Evolutionary conservation across 208 protist species (phyloP), one percentile per base, ranked within the genome.

Genomic region (Leishmania lainsoni): DNA sequence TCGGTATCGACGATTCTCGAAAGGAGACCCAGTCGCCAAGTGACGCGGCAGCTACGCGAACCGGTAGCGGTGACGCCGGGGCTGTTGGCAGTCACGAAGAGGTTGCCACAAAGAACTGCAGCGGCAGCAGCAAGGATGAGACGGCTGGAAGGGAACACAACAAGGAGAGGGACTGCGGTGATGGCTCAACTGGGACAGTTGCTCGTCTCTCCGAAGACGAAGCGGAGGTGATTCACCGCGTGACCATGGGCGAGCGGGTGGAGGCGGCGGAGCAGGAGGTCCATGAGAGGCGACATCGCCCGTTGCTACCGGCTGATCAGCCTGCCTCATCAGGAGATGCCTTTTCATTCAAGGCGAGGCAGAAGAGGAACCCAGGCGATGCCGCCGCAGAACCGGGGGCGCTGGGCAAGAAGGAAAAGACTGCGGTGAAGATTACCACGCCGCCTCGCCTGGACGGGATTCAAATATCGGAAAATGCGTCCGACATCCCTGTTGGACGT

Each of bases 401-500:
- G 32, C 12, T 39, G 12, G 58, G 5, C 8, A 68, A 76, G 49
- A 39, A 29, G n/a, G 42, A 26, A 26, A 59, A 71, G 14, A 9
- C 76, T 48, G 6, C 76, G 26, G n/a, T n/a, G 22, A 61, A 42
- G 20, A 56, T 29, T 4, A 74, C 26, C 5, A 45, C 51, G 1
- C 86, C 86, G 35, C 66, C 78, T 22, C 87, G 85, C 2, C 51
- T 79, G 65, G 86, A 93, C 63, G 87, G 90, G 58, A 83, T 90
- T 68, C 59, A 81, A 12, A 88, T 91, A 10, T 89, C 86, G 8
- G 87, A 89, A 63, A 82, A 89, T 2, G 69, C 86, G 9, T 81
- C 76, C 16, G 84, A 92, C 65, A 96, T 98, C 69, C 92, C 93
- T 12, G 77, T 98, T 0, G 85, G 89, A 22, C 89, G 92, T 3